Evolutionary conservation across 2,329 filamentous ascomycete genomes (phyloP).

Genomic region (Pyrenochaeta sp.): DNA sequence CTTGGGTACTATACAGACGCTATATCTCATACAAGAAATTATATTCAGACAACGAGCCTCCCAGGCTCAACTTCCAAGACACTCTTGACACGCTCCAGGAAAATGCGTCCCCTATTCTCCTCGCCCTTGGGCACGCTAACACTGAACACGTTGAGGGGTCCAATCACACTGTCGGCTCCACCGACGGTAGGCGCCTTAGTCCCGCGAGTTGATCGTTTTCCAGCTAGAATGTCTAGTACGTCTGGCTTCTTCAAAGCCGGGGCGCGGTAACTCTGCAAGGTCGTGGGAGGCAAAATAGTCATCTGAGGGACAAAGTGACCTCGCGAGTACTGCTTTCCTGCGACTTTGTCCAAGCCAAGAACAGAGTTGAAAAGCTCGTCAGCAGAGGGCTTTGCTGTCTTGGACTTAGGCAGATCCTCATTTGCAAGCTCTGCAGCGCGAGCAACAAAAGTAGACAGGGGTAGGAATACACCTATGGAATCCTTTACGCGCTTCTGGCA

Average conservation of each 20-base stretch:
- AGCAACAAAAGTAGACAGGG: conserved; percentile 85
- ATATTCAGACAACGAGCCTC: conserved; percentile 46
- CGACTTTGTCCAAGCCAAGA: conserved; percentile 71
- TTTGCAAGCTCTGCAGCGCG: conserved; percentile 89
- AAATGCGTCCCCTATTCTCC: conserved; percentile 80
- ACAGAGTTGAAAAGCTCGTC: conserved; percentile 91
- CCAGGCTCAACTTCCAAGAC: conserved; percentile 64
- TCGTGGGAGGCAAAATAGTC: conserved; percentile 52
- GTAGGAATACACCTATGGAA: conserved; percentile 80
- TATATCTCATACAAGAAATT: conserved; percentile 18
- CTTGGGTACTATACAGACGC: conserved; percentile 36
- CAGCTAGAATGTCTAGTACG: conserved; percentile 79
- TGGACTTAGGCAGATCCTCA: conserved; percentile 77
- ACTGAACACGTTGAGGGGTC: conserved; percentile 79
- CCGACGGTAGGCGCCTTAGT: conserved; percentile 37
- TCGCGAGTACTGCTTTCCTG: conserved; percentile 54
- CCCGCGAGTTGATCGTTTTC: conserved; percentile 37
- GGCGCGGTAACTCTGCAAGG: conserved; percentile 40
- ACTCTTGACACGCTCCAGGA: conserved; percentile 85
- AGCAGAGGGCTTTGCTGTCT: conserved; percentile 70
- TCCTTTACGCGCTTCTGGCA: conserved; percentile 82
- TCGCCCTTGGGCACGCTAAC: conserved; percentile 81
- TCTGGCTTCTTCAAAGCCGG: conserved; percentile 67
- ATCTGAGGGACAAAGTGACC: conserved; percentile 79
- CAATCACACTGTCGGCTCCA: conserved; percentile 45